Evolutionary conservation across 1,139 yeast genomes (phyloP).

Genomic region (Keqinozyma sinolaborantium): DNA sequence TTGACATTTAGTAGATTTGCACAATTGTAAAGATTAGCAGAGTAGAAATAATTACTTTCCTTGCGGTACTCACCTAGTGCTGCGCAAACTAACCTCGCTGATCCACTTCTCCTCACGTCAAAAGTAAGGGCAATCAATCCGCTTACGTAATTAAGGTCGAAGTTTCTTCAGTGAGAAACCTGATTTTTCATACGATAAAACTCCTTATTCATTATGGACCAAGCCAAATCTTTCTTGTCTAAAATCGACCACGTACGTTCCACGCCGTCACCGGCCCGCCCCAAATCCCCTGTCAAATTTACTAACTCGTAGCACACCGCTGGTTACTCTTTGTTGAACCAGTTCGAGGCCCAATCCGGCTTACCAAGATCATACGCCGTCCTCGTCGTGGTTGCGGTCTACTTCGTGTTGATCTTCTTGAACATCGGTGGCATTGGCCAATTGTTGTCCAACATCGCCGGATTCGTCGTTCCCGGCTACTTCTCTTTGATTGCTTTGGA

Average conservation of each 20-base stretch:
- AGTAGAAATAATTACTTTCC: too few relatives aligned
- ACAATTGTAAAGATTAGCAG: too few relatives aligned
- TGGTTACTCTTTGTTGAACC: conserved; percentile 14
- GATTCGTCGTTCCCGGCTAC: conserved; percentile 88
- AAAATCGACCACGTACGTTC: not conserved
- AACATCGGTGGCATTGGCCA: conserved; percentile 95
- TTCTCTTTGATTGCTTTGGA: conserved; percentile 82
- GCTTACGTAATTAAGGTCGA: too few relatives aligned
- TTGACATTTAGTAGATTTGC: too few relatives aligned
- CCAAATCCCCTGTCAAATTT: too few relatives aligned
- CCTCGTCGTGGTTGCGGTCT: conserved; percentile 58
- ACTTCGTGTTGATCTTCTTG: conserved; percentile 74
- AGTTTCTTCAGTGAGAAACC: too few relatives aligned
- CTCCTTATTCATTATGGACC: not conserved
- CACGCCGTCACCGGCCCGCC: too few relatives aligned
- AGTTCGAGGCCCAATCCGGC: conserved; percentile 63
- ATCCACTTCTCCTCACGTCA: too few relatives aligned
- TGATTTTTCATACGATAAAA: too few relatives aligned
- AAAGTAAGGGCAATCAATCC: too few relatives aligned
- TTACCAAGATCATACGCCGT: conserved; percentile 89
- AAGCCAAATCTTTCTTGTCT: not conserved
- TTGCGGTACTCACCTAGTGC: too few relatives aligned
- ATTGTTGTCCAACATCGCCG: conserved; percentile 86
- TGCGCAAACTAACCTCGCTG: too few relatives aligned
- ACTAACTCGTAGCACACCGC: conserved; percentile 9